Base-by-base conservation (phyloP, 1,139 yeast species). In the Debaryomycetaceae sp. region DNA sequence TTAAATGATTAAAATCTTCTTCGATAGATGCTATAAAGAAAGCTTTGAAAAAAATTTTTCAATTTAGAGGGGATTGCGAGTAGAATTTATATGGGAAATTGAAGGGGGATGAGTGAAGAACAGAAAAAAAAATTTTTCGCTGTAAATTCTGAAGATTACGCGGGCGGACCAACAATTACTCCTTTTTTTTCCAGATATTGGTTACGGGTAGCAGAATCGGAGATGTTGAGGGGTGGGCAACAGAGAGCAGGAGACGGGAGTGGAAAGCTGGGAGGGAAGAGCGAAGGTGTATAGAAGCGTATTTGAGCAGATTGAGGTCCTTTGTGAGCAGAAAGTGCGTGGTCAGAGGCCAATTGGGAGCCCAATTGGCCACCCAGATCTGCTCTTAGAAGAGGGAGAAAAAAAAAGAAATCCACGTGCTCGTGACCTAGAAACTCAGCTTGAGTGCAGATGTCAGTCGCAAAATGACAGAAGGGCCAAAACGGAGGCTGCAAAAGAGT, bases 101-200 rank as follows among this genome's bases (percentile, higher is more conserved):
- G 31, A 34, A 29, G 16, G 18, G 35, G 37, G 44, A 39, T 39
- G 42, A 37, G 43, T 31, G 35, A 30, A 30, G 38, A 37, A 37
- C 43, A 37, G 32, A 40, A 38, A 40, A 43, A 33, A 40, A 43
- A 33, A 33, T 44, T 41, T 41, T 37, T 40, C 29, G 35, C 36
- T 36, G 41, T 33, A 40, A 30, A 35, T 22, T 8, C 26, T 11
- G 11, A 11, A 8, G 26, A 36, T 31, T 41, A 41, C 45, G 38
- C 43, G 4, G 17, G 9, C 18, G 24, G 33, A 32, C 28, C 31
- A 33, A 31, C 28, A 24, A 15, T 31, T 41, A 22, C 35, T 36
- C 37, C 24, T 11, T 19, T 34, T 33, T 16, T 26, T 30, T 14
- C n/a, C 16, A 7, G 16, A 30, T 17, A 28, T 35, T 30, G 29